Conservation (phyloP, 2,329 filamentous ascomycete species). For the Aureobasidium namibiae region DNA sequence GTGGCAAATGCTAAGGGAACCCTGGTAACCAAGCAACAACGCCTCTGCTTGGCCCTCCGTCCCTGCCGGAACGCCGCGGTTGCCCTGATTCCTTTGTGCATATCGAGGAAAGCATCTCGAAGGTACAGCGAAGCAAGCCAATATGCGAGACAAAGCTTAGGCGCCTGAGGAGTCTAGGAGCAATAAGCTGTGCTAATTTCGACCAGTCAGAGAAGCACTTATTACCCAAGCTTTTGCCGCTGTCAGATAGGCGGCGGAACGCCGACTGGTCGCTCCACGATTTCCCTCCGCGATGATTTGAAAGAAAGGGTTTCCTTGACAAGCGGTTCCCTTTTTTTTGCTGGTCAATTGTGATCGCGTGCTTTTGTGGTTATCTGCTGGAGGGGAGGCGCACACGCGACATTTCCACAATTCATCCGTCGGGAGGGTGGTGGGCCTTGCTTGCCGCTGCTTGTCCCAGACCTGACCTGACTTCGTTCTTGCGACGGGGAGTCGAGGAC, state of each 20-base stretch:
- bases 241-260: neutral
- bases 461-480: neutral
- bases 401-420: neutral
- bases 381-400: neutral
- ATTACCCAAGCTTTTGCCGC: neutral
- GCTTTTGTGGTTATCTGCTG: conserved; percentile 4
- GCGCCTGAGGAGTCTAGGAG: neutral
- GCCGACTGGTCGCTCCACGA: neutral
- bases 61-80: neutral
- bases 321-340: neutral
- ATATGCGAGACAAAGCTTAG: neutral
- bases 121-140: neutral
- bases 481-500: neutral
- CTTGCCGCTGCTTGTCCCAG: neutral
- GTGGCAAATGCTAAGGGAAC: neutral
- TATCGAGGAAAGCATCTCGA: neutral
- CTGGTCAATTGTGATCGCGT: neutral
- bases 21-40: neutral
- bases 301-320: neutral
- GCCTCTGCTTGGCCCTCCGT: neutral
- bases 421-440: neutral
- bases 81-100: neutral
- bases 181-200: conserved; percentile 4
- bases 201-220: neutral
- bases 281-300: neutral